phyloP scores from a whole-genome alignment of 1,139 yeast species.

The Zygosaccharomyces pseudobailii region DNA sequence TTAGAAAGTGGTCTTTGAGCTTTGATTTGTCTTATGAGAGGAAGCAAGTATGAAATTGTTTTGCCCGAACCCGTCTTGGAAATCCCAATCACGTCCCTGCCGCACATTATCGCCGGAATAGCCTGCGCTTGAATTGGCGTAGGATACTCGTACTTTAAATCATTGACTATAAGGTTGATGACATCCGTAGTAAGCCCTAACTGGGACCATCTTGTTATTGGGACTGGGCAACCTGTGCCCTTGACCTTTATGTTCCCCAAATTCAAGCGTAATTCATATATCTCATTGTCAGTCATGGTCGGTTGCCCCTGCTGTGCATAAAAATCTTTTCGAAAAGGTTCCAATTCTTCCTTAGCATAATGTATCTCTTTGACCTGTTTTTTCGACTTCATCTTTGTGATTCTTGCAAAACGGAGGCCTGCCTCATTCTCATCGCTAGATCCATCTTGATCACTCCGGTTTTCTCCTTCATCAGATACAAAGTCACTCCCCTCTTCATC shows the following conservation, averaged over 20 bases:
- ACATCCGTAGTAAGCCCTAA: constrained; percentile 66
- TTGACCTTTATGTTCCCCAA: constrained; percentile 61
- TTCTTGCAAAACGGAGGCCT: constrained; percentile 30
- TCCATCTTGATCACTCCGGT: constrained; percentile 12
- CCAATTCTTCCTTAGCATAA: constrained; percentile 45
- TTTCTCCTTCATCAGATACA: constrained; percentile 5
- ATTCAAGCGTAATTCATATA: constrained; percentile 48
- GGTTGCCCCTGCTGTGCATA: constrained; percentile 57
- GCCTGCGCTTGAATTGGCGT: constrained; percentile 92
- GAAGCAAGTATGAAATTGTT: constrained; percentile 81
- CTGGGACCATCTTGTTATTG: constrained; percentile 75
- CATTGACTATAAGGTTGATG: constrained; percentile 46
- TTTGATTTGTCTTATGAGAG: constrained; percentile 75
- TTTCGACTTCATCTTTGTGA: constrained; percentile 38
- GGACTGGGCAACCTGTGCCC: constrained; percentile 58
- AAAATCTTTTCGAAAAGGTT: constrained; percentile 57
- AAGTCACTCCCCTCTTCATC: constrained; percentile 14
- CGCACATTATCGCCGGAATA: constrained; percentile 84
- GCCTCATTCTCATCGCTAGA: constrained; percentile 26
- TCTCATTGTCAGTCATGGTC: constrained; percentile 46
- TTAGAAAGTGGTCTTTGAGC: constrained; percentile 56
- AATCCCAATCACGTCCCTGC: constrained; percentile 85
- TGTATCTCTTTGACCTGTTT: constrained; percentile 43
- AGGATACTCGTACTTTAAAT: constrained; percentile 35
- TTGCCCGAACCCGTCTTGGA: constrained; percentile 98